phyloP scores from a whole-genome alignment of 2,329 filamentous ascomycete genomes.

The Sporothrix globosa region DNA sequence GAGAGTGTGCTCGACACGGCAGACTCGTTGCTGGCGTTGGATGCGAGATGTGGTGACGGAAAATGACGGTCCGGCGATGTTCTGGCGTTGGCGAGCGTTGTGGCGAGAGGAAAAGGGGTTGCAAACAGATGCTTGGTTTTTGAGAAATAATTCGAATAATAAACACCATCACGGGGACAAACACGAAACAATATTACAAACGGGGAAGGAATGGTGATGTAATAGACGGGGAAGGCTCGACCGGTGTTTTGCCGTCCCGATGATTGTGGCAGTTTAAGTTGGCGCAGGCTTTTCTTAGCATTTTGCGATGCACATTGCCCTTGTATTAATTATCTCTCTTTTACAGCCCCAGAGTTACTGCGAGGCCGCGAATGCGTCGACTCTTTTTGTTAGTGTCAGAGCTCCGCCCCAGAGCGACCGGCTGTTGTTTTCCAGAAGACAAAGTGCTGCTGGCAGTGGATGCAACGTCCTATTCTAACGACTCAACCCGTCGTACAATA shows the following conservation, averaged over 20 bases:
- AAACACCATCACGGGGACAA: constrained; percentile 3
- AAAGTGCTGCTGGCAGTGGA: too few species aligned
- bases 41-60: background rate
- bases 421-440: constrained; percentile 11
- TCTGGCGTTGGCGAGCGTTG: background rate
- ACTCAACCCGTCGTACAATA: too few species aligned
- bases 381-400: too few species aligned
- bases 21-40: constrained; percentile 42
- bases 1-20: constrained; percentile 64
- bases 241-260: background rate
- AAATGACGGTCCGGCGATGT: constrained; percentile 15
- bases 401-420: background rate
- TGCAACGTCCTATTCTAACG: too few species aligned
- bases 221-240: background rate
- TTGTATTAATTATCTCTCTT: too few species aligned
- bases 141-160: background rate
- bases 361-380: background rate
- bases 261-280: background rate
- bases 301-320: too few species aligned
- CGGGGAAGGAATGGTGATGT: constrained; percentile 4
- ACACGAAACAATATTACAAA: background rate
- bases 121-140: background rate
- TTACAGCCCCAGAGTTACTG: too few species aligned
- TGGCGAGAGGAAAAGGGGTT: background rate
- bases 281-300: too few species aligned